Base-by-base conservation (phyloP, 257 asterid genomes). In the Scutellaria barbata region DNA sequence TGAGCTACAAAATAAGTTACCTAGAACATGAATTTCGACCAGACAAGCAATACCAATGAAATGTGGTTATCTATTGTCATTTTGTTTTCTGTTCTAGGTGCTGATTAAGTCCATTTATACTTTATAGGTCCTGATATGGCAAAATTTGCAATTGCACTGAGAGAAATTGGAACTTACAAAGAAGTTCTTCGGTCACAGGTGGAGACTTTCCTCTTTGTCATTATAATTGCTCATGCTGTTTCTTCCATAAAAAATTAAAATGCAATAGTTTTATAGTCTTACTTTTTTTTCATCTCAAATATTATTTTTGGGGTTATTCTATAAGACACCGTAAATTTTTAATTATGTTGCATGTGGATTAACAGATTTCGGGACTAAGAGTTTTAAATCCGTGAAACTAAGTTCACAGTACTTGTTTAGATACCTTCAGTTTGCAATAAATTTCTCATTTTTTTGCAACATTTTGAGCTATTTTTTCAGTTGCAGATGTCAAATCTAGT, bases 101-200 rank as follows among this genome's bases (percentile, higher is more conserved):
- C 71, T 83, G 80, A 82, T 72, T 55, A 74, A 63, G 60, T 63
- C 63, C 18, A 60, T 30, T 79, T 79, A 25, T 76, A 75, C 74
- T 79, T 66, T 61, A 10, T 61, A 95, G 98, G 99, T 69, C 94
- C 97, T 57, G 98, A 92, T 74, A 89, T 95, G 96, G 81, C 89
- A 40, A 89, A 95, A 59, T 92, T 87, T 77, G 92, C 97, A n/a
- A 88, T 87, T 68, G 86, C 92, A 62, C 68, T 95, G 78, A 88
- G 92, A 83, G 99, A 95, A 81, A 88, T 89, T 46, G 99, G 95
- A 85, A 92, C 87, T 37, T 87, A 92, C 88, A 92, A 89, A 81
- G 99, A 95, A 83, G 78, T 84, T 87, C 99, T 95, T 79, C 96
- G 87, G 73, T 83, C 95, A 56, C 87, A 95, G 98, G 99, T 95